Evolutionary conservation across 768 basidiomycete genomes (phyloP).

Genomic region (Russula lepida): DNA sequence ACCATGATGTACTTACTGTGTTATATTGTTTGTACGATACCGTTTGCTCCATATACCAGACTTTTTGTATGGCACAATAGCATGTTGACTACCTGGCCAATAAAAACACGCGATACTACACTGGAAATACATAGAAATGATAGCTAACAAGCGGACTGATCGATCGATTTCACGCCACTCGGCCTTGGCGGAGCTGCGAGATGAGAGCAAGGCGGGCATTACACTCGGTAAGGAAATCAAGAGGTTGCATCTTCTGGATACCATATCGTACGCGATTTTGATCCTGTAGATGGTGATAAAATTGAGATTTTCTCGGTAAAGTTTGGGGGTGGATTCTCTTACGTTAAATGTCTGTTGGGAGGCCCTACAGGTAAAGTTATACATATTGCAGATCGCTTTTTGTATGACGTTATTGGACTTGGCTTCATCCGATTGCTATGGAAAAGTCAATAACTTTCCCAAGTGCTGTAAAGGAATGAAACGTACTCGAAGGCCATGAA

Average conservation of each 20-base stretch:
- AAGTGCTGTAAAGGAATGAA: background rate
- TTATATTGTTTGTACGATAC: conserved; percentile 3
- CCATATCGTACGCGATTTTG: conserved; percentile 74
- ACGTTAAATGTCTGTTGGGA: conserved; percentile 84
- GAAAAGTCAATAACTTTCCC: background rate
- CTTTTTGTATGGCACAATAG: background rate
- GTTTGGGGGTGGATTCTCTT: conserved; percentile 24
- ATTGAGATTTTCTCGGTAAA: background rate
- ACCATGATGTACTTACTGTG: conserved; percentile 23
- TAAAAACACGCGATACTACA: conserved; percentile 1
- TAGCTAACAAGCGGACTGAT: background rate
- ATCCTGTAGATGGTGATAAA: conserved; percentile 44
- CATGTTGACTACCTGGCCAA: background rate
- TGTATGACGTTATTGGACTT: conserved; percentile 53
- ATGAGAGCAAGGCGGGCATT: conserved; percentile 44
- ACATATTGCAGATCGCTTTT: conserved; percentile 58
- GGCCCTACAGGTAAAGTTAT: conserved; percentile 79
- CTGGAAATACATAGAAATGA: background rate
- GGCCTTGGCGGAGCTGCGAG: conserved; percentile 43
- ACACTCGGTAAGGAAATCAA: conserved; percentile 68
- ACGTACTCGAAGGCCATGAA: conserved; percentile 62
- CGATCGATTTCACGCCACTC: conserved; percentile 29
- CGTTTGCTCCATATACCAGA: background rate
- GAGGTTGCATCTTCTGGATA: conserved; percentile 52
- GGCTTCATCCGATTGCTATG: conserved; percentile 50